Evolutionary conservation across 345 rosid species (phyloP).

Genomic region (Eucalyptus lansdowneana): DNA sequence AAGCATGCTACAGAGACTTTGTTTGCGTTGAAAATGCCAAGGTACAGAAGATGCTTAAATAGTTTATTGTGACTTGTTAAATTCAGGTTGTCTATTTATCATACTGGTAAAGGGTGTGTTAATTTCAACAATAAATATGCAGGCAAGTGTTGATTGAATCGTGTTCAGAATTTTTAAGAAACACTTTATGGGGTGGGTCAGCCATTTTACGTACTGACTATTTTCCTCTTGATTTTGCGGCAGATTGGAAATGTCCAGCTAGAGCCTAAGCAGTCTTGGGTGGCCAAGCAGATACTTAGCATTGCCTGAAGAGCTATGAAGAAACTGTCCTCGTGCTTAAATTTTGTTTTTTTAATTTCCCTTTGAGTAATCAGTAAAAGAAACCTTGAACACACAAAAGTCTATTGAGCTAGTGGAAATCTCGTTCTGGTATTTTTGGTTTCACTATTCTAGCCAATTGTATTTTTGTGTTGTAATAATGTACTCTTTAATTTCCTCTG

Average conservation of each 20-base stretch:
- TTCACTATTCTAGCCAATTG: background rate
- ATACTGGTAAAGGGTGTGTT: background rate
- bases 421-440: background rate
- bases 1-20: slow-evolving; percentile 84
- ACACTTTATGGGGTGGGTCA: background rate
- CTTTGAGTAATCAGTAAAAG: background rate
- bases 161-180: background rate
- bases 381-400: background rate
- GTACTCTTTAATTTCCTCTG: background rate
- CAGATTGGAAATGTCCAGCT: slow-evolving; percentile 78
- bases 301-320: slow-evolving; percentile 15
- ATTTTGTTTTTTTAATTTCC: background rate
- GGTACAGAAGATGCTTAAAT: slow-evolving; percentile 26
- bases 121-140: background rate
- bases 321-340: background rate
- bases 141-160: background rate
- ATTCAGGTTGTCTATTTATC: background rate
- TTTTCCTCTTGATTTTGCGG: background rate
- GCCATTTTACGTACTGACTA: background rate
- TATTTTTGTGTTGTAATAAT: background rate
- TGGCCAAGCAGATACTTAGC: slow-evolving; percentile 65
- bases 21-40: slow-evolving; percentile 87
- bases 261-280: slow-evolving; percentile 75
- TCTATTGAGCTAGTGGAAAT: background rate
- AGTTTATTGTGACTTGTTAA: background rate